Evolutionary conservation across 2,329 filamentous ascomycete species (phyloP), one percentile per base, ranked within the genome.

Genomic region (Ustulina deusta): DNA sequence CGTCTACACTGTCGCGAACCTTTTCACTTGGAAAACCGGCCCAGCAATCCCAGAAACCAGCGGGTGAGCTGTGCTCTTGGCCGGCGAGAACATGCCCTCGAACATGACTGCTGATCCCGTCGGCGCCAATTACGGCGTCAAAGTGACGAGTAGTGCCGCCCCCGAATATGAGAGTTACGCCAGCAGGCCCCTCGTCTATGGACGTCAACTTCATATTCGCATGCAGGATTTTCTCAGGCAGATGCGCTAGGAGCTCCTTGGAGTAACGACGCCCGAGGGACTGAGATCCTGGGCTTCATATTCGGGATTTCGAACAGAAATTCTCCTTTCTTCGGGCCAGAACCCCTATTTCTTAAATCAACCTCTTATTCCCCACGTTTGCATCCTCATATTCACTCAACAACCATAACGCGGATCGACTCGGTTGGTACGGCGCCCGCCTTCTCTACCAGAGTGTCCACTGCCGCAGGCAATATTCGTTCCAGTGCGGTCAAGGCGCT

Each of bases 261-360:
- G 13, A 73, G 60, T 7, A 72, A 56, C 10, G 67, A 59, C 44
- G 66, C 69, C 25, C 69, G 63, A 20, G 66, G 59, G 5, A 72
- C 42, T 6, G 61, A 46, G 20, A 68, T 58, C 20, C 62, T 54
- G 46, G 62, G 62, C 20, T 65, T 59, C 22, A 42, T 32, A 46
- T 63, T 54, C 20, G 34, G 65, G 6, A 49, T 70, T 58, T 52
- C 46, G 44, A 42, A 72, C 10, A 63, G 22, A 9, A 63, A 58
- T 32, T 63, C 54, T 44, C 61, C 61, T 20, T 36, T 15, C 32
- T 63, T 38, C 22, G 20, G 32, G 0, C 40, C 69, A 3, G 27
- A 56, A 38, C 25, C 67, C 65, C 65, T 44, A 65, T 49, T 36
- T 55, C 10, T 17, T 61, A 44, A 40, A 65, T 42, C n/a, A 58